Evolutionary conservation across 768 basidiomycete genomes (phyloP).

Genomic region (Kwoniella bestiolae): DNA sequence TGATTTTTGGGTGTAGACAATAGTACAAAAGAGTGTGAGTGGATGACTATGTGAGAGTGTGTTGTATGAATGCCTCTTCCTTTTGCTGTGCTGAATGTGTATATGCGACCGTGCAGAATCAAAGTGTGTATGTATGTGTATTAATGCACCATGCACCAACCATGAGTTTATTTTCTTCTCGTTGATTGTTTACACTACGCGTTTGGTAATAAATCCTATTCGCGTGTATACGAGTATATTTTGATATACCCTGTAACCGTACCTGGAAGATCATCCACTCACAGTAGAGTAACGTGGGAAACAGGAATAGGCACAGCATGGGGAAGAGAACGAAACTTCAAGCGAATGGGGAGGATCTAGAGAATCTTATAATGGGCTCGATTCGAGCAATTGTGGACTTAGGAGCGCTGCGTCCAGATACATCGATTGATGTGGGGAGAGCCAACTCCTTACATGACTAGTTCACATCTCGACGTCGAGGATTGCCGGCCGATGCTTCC

Average conservation of each 20-base stretch:
- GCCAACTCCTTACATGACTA: too few species aligned
- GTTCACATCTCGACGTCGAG: too few species aligned
- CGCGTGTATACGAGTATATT: neutral
- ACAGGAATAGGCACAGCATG: neutral
- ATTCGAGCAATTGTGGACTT: too few species aligned
- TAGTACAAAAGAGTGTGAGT: neutral
- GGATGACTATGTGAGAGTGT: neutral
- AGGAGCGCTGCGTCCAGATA: neutral
- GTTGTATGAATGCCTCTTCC: neutral
- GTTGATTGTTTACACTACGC: neutral
- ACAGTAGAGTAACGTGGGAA: neutral
- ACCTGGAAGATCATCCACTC: neutral
- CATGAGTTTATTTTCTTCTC: neutral
- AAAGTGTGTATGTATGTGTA: neutral
- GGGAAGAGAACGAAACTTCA: neutral
- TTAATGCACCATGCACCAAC: too few species aligned
- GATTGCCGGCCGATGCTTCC: too few species aligned
- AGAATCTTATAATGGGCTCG: too few species aligned
- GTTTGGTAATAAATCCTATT: conserved; percentile 3
- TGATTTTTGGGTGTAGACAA: neutral
- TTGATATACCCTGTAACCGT: neutral
- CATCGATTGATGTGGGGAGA: too few species aligned
- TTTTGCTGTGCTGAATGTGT: neutral
- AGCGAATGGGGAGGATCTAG: too few species aligned
- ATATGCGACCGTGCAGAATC: neutral